These are phyloP conservation scores for Posidonia australis DNA, from an alignment of 106 monocot species.

Conservation along the genomic window DNA sequence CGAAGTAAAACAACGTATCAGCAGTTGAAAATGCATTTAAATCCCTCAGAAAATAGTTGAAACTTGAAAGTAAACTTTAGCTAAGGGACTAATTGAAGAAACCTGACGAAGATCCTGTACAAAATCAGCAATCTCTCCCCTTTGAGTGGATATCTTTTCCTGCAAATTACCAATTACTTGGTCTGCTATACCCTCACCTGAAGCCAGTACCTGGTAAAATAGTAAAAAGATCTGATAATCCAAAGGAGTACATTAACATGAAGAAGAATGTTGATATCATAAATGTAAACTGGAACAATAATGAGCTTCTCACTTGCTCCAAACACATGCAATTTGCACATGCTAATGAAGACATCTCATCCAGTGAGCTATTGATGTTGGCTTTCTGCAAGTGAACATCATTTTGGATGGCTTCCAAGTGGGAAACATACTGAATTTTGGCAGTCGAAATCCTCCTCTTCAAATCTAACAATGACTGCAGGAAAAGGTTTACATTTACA, in stretches of 20 bases:
- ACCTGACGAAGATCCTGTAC: conserved; percentile 69
- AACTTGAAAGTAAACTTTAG: background rate
- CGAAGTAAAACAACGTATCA: background rate
- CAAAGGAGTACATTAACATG: background rate
- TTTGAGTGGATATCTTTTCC: conserved; percentile 37
- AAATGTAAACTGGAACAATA: background rate
- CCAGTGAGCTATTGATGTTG: conserved; percentile 42
- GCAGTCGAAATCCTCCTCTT: conserved; percentile 47
- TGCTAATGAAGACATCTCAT: conserved; percentile 49
- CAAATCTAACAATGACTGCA: conserved; percentile 45
- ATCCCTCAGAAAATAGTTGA: background rate
- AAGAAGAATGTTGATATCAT: background rate
- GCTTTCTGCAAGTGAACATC: conserved; percentile 73
- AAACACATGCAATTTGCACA: conserved; percentile 33
- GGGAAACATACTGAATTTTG: conserved; percentile 43
- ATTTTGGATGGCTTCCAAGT: conserved; percentile 74
- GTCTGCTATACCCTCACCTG: conserved; percentile 43
- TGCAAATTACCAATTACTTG: conserved; percentile 49
- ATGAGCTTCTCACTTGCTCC: conserved; percentile 36
- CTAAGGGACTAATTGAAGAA: background rate
- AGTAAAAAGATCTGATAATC: background rate
- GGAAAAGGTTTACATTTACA: background rate
- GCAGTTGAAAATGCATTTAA: background rate
- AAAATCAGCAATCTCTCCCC: conserved; percentile 61
- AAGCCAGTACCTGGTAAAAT: conserved; percentile 47